Evolutionary conservation across 805 yeast species (phyloP), one percentile per base, ranked within the genome.

Genomic region (Clavispora fructus): DNA sequence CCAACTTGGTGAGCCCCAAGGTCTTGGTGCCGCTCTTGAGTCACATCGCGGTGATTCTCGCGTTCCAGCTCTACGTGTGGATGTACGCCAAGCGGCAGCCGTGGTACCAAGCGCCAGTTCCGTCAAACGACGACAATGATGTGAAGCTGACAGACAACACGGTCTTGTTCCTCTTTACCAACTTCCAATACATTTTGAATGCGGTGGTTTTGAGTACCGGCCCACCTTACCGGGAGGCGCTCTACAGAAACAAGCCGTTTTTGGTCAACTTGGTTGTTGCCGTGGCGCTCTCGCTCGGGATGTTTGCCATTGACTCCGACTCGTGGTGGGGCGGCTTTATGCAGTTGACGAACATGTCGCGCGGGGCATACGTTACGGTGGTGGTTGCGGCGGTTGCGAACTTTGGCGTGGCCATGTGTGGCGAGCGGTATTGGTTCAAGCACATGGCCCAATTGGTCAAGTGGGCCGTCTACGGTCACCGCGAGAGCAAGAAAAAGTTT

Each of bases 81-180:
- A 42, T 66, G 9, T 53, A 68, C 39, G 83, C 80, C 19, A 82
- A 78, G 50, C 56, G 62, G 4, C 75, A 75, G 54, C 68, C 78
- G 0, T 94, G 97, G 97, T 92, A 90, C 63, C 66, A 79, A 23
- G 75, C 77, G 42, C 96, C 97, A 0, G 64, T 84, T 17, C 89
- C 92, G 2, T 96, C 91, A 2, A 86, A 87, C 33, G 84, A 80
- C 45, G 65, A 61, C 40, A 85, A 82, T 52, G 82, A 82, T 2
- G 96, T 94, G 10, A 78, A 84, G 58, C 84, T 94, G 27, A 80
- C 96, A 0, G 99, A 94, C 61, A 94, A 95, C 63, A 90, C 98
- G 0, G 80, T 85, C 0, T 68, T 94, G 47, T 94, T 94, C 64
- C 77, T 82, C 41, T 82, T 78, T 57, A 78, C 96, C 4, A 88